These are phyloP conservation scores for Inonotus obliquus DNA, from an alignment of 1,284 basidiomycete species.

Conservation along the genomic window DNA sequence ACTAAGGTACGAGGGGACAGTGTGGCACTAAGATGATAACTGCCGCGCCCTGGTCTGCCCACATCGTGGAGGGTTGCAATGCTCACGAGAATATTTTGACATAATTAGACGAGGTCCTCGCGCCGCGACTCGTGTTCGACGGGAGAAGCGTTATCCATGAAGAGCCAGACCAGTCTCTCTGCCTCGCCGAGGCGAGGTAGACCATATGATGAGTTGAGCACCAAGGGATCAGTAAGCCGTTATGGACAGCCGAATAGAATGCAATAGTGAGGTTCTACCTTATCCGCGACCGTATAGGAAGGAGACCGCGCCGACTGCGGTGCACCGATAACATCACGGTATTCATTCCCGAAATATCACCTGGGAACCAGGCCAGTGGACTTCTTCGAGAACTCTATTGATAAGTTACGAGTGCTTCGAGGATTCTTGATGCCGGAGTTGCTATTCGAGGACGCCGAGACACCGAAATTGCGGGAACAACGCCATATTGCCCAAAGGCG, in stretches of 20 bases:
- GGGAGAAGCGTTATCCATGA: not conserved
- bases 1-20: not conserved
- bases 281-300: not conserved
- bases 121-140: not conserved
- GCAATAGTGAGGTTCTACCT: not conserved
- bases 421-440: not conserved
- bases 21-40: not conserved
- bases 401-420: not conserved
- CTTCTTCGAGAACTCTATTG: not conserved
- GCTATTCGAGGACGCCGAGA: not conserved
- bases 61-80: not conserved
- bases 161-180: not conserved
- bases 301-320: not conserved
- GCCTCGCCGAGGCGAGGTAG: not conserved
- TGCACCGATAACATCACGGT: not conserved
- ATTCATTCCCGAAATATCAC: not conserved
- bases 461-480: not conserved
- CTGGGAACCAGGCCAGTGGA: not conserved
- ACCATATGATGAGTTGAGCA: not conserved
- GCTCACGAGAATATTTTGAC: not conserved
- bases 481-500: not conserved
- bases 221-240: not conserved
- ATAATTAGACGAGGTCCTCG: not conserved
- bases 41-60: not conserved
- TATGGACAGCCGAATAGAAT: not conserved